phyloP scores from a whole-genome alignment of 257 asterid genomes.

The Linderniella brevidens region DNA sequence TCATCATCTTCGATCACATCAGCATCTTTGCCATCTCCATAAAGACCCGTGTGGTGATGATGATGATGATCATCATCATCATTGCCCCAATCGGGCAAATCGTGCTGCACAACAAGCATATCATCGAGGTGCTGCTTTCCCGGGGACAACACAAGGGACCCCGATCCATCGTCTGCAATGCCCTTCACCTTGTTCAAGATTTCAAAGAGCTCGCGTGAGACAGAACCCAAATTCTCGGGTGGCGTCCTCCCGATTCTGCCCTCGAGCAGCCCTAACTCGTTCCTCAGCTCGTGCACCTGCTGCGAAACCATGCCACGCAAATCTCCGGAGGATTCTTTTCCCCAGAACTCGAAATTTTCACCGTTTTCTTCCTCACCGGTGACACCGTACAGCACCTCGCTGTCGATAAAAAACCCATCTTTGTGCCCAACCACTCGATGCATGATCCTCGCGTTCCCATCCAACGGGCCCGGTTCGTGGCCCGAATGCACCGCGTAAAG shows the following conservation, averaged over 20 bases:
- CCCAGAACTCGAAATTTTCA: constrained; percentile 47
- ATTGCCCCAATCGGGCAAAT: constrained; percentile 89
- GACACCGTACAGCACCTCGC: constrained; percentile 55
- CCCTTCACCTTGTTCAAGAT: constrained; percentile 45
- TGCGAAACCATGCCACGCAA: constrained; percentile 51
- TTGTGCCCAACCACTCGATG: constrained; percentile 85
- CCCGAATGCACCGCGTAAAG: constrained; percentile 90
- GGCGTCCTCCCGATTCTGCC: constrained; percentile 58
- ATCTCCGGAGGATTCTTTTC: constrained; percentile 42
- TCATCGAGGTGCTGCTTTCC: constrained; percentile 72
- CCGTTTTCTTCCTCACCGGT: constrained; percentile 57
- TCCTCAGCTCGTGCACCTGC: constrained; percentile 69
- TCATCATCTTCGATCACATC: constrained; percentile 88
- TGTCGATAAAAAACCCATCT: constrained; percentile 77
- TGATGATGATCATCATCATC: too few species aligned
- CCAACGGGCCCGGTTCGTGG: constrained; percentile 92
- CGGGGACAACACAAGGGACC: constrained; percentile 35
- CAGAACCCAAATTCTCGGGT: constrained; percentile 36
- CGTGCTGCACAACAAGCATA: constrained; percentile 86
- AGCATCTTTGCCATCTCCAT: constrained; percentile 66
- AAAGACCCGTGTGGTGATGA: constrained; percentile 51
- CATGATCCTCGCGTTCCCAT: constrained; percentile 95
- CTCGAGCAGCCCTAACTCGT: constrained; percentile 70
- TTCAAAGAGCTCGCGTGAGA: constrained; percentile 67
- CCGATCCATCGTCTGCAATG: constrained; percentile 63